Evolutionary conservation across 2,329 filamentous ascomycete genomes (phyloP).

Genomic region (Penicillium sp.): DNA sequence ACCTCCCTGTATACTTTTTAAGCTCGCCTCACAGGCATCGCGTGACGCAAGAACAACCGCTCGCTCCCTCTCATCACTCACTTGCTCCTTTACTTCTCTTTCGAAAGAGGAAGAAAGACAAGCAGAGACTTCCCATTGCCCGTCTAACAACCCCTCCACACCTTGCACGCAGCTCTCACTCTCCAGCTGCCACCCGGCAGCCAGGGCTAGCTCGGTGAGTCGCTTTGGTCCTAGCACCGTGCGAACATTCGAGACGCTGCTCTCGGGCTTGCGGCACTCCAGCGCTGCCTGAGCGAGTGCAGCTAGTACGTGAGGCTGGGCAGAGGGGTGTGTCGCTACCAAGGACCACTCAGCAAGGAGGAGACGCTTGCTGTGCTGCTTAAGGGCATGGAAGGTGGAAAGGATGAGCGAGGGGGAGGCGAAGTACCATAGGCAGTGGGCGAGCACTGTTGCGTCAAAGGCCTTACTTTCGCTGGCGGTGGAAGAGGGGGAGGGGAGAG

Average conservation of each 20-base stretch:
- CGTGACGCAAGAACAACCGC: neutral
- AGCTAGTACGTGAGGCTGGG: slow-evolving; percentile 36
- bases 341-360: slow-evolving; percentile 51
- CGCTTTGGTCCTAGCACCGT: slow-evolving; percentile 44
- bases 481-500: no score
- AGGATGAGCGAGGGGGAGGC: slow-evolving; percentile 35
- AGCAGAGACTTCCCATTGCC: slow-evolving; percentile 45
- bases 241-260: slow-evolving; percentile 46
- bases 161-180: slow-evolving; percentile 38
- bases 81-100: neutral
- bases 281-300: neutral
- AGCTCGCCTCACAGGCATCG: neutral
- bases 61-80: neutral
- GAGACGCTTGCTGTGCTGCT: slow-evolving; percentile 31
- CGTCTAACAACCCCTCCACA: slow-evolving; percentile 45
- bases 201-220: slow-evolving; percentile 31
- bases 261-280: neutral
- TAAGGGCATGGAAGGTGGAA: slow-evolving; percentile 38
- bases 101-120: slow-evolving; percentile 15
- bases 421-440: slow-evolving; percentile 46
- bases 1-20: neutral
- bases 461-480: neutral
- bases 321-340: slow-evolving; percentile 37
- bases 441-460: neutral
- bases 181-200: slow-evolving; percentile 4